A percentile compares a stretch with the other conserved stretches of the same genome.
Conservation (phyloP, 2,329 filamentous ascomycete species). For the Ambrosiella beaveri region DNA sequence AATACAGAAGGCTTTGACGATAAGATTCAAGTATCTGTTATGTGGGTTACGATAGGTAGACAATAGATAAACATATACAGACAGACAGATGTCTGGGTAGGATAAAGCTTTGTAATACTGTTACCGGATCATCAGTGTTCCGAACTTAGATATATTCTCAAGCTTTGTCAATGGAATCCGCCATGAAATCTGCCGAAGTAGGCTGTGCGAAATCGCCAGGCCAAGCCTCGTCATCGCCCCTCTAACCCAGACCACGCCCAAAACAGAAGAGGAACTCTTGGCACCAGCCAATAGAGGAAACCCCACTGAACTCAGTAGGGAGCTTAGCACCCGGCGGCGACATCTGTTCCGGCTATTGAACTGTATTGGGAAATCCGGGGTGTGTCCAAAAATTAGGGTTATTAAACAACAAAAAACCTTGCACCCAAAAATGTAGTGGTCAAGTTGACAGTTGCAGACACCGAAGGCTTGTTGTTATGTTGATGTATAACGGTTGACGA, state of each 20-base stretch:
- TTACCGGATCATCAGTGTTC: not conserved
- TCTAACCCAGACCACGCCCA: not conserved
- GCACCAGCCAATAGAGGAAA: not conserved
- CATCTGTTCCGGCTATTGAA: not conserved
- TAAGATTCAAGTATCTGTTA: too few species aligned
- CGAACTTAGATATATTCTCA: not conserved
- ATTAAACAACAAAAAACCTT: not conserved
- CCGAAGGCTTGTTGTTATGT: too few species aligned
- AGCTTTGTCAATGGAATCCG: not conserved
- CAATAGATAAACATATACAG: too few species aligned
- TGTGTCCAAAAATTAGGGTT: not conserved
- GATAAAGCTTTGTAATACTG: not conserved
- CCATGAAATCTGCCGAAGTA: not conserved
- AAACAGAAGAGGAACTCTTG: not conserved
- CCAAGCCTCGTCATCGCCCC: not conserved
- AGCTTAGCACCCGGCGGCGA: not conserved
- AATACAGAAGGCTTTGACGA: too few species aligned
- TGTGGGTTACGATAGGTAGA: too few species aligned
- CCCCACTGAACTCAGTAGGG: not conserved
- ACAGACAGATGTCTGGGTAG: too few species aligned
- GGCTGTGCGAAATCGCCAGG: not conserved
- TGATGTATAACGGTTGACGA: too few species aligned
- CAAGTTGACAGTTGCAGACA: too few species aligned
- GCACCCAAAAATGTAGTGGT: not conserved
- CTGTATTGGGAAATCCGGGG: not conserved